Base-by-base conservation (phyloP, 805 yeast species). In the Candida nonsorbophila region DNA sequence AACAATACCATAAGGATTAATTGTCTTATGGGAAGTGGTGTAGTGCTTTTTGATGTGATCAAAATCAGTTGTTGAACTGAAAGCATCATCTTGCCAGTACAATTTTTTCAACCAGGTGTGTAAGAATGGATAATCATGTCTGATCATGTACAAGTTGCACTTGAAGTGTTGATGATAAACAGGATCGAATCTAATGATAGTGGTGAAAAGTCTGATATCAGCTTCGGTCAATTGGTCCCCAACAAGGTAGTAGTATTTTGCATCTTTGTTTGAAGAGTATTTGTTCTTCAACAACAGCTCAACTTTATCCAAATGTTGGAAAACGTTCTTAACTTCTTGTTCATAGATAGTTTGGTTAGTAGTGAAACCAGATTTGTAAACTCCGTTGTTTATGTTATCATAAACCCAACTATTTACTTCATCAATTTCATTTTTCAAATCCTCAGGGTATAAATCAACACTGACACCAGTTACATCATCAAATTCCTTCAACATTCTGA, bases 121-220 rank as follows among this genome's bases (percentile, higher is more conserved):
- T 30, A 88, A 56, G 44, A 67, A 59, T 14, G 97, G 97, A 53
- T 76, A 90, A 40, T 85, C 84, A 40, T 61, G 51, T 50, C 96
- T 74, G 45, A 90, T 83, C 67, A 79, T 81, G 27, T 79, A 79
- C 37, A 86, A 55, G 56, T 90, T 90, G 56, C 95, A 84, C 61
- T 90, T 92, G 74, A 90, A 92, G 56, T 90, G 97, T 57, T 88
- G 95, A 30, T 82, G 90, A 51, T 90, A 90, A 14, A 87, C 94
- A 1, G 94, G 83, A 54, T 90, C 97, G 48, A 90, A 90, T 46
- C 98, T 75, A 24, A 86, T 68, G 35, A 90, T 79, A 2, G 97
- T 90, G 14, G 96, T 77, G 62, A 62, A 90, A 28, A 90, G 72
- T 41, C 97, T 71, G 34, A 90, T 68, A 54, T 90, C 98, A 5